A percentile compares a stretch with the other conserved stretches of the same genome.
Evolutionary conservation across 179 eudicot species (phyloP).

Genomic region (Beta corolliflora): DNA sequence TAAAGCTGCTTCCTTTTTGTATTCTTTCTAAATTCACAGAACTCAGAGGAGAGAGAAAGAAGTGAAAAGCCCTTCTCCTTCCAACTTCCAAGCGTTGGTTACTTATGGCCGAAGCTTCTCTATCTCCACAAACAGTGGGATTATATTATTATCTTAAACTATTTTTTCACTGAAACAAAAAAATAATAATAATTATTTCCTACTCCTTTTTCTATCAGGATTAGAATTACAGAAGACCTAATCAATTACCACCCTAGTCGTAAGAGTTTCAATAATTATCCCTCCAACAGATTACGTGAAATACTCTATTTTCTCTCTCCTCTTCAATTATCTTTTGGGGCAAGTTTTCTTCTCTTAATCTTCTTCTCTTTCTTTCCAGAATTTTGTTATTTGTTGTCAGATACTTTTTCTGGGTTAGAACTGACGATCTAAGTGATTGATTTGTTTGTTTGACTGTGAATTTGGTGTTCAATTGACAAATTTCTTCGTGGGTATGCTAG

Average conservation of each 20-base stretch:
- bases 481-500: conserved; percentile 22
- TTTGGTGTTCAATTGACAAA: conserved; percentile 5
- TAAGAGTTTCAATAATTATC: neutral
- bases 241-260: neutral
- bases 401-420: neutral
- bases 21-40: neutral
- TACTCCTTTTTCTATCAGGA: conserved; percentile 14
- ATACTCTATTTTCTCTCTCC: conserved; percentile 5
- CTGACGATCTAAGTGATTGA: conserved; percentile 14
- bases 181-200: too few relatives aligned
- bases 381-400: neutral
- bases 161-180: neutral
- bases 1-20: neutral
- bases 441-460: conserved; percentile 20
- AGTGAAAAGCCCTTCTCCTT: neutral
- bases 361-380: neutral
- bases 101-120: conserved; percentile 25
- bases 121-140: neutral
- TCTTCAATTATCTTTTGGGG: neutral
- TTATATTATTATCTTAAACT: neutral
- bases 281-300: conserved; percentile 16
- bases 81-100: neutral
- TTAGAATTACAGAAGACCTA: conserved; percentile 21
- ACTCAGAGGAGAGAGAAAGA: neutral
- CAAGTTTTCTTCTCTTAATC: conserved; percentile 6